These are phyloP conservation scores for Komagataella kurtzmanii DNA, from an alignment of 805 yeast species.

Conservation along the genomic window DNA sequence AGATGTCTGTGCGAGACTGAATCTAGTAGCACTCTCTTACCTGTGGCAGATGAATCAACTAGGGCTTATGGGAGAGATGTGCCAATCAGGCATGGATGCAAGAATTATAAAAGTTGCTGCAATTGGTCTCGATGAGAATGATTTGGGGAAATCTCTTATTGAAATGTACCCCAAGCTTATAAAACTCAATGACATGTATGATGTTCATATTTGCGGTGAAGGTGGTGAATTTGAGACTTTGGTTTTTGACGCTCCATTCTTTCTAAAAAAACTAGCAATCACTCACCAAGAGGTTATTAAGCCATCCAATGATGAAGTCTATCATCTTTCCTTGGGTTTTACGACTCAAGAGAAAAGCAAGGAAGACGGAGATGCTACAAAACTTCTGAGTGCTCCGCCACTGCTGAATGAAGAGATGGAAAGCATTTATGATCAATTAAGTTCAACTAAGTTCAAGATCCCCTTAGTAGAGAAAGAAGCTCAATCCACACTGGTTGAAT, in stretches of 20 bases:
- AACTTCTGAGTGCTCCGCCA: constrained; percentile 14
- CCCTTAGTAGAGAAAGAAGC: constrained; percentile 6
- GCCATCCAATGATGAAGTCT: constrained; percentile 55
- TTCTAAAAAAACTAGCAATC: constrained; percentile 34
- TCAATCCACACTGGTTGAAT: background rate
- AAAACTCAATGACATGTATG: constrained; percentile 48
- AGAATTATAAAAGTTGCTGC: constrained; percentile 89
- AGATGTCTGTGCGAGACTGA: constrained; percentile 67
- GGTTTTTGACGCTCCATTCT: constrained; percentile 84
- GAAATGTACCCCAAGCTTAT: constrained; percentile 47
- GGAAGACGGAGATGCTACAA: constrained; percentile 2
- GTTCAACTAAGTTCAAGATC: background rate
- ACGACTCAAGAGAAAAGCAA: constrained; percentile 24
- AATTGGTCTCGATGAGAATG: constrained; percentile 53
- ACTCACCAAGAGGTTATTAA: constrained; percentile 23
- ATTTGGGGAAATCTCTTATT: constrained; percentile 57
- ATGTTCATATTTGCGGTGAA: constrained; percentile 93
- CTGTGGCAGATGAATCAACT: constrained; percentile 86
- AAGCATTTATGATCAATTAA: background rate
- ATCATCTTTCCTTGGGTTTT: constrained; percentile 46
- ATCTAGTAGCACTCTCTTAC: constrained; percentile 57
- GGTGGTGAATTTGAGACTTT: constrained; percentile 97
- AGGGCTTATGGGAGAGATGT: constrained; percentile 75
- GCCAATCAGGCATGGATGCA: constrained; percentile 56
- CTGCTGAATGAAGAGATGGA: constrained; percentile 26